Conservation (phyloP, 805 yeast species). For the Lipomyces chichibuensis region DNA sequence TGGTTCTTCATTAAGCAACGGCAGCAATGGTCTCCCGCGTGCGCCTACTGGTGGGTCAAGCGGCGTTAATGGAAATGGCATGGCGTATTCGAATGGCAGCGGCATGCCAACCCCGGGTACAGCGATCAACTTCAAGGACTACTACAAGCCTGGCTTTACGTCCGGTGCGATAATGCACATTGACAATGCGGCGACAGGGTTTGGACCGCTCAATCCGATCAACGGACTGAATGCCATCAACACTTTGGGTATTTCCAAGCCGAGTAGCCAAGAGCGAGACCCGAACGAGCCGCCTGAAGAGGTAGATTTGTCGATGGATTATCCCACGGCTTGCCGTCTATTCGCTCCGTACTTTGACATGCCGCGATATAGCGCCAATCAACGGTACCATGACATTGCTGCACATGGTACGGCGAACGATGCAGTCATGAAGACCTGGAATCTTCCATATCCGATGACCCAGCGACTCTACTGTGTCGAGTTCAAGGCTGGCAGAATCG, state of each 20-base stretch:
- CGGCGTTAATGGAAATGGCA: background rate
- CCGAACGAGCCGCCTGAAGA: background rate
- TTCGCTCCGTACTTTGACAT: background rate
- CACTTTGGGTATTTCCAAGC: background rate
- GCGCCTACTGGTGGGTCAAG: background rate
- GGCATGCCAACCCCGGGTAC: background rate
- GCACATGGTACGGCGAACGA: background rate
- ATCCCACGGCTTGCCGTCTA: background rate
- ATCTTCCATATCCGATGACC: constrained; percentile 13
- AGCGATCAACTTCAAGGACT: background rate
- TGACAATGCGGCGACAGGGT: background rate
- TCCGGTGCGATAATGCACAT: background rate
- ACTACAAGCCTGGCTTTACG: background rate
- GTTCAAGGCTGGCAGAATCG: constrained; percentile 79
- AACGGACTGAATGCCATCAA: background rate
- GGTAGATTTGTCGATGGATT: background rate
- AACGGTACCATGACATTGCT: background rate
- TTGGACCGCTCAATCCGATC: background rate
- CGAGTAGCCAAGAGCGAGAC: background rate
- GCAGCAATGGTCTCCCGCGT: background rate
- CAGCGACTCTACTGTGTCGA: constrained; percentile 60
- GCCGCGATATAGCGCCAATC: background rate
- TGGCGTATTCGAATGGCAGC: background rate
- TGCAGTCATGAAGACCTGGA: background rate
- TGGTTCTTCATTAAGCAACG: background rate